Evolutionary conservation across 768 basidiomycete species (phyloP).

Genomic region (Termitomyces heimii): DNA sequence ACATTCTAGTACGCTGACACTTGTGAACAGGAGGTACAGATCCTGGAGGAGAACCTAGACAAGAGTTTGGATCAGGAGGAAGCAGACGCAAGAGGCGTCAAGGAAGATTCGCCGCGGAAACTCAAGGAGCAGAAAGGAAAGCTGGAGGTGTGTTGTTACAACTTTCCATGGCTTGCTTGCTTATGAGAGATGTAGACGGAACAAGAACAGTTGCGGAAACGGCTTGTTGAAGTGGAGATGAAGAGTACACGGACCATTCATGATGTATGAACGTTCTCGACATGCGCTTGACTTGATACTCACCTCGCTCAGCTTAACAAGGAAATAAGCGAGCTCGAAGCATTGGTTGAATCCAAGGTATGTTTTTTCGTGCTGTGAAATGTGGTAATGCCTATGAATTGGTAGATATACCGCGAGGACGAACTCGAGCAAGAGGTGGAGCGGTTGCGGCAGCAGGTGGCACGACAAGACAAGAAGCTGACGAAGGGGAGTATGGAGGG

Average conservation of each 20-base stretch:
- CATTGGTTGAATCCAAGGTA: constrained; percentile 92
- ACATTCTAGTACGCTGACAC: constrained; percentile 2
- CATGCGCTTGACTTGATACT: neutral
- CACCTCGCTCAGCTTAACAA: constrained; percentile 63
- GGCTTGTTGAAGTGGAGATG: constrained; percentile 63
- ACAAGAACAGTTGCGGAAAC: constrained; percentile 65
- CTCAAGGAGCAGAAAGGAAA: constrained; percentile 44
- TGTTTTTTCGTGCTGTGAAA: constrained; percentile 1
- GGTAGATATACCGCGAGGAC: constrained; percentile 86
- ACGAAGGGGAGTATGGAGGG: constrained; percentile 39
- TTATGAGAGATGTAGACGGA: constrained; percentile 40
- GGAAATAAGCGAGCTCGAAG: constrained; percentile 89
- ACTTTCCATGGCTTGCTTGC: neutral
- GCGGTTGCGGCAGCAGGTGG: constrained; percentile 63
- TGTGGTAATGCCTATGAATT: neutral
- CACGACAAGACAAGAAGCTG: constrained; percentile 52
- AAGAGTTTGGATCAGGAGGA: constrained; percentile 51
- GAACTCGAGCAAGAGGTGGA: constrained; percentile 86
- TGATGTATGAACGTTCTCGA: constrained; percentile 41
- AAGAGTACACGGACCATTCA: constrained; percentile 66
- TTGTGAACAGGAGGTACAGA: constrained; percentile 55
- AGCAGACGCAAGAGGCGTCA: constrained; percentile 15
- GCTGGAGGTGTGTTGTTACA: constrained; percentile 39
- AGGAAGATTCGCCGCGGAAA: constrained; percentile 36
- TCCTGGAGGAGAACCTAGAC: constrained; percentile 73